These are phyloP conservation scores for Diaporthe sp. DNA, from an alignment of 2,329 filamentous ascomycete species.

Conservation along the genomic window DNA sequence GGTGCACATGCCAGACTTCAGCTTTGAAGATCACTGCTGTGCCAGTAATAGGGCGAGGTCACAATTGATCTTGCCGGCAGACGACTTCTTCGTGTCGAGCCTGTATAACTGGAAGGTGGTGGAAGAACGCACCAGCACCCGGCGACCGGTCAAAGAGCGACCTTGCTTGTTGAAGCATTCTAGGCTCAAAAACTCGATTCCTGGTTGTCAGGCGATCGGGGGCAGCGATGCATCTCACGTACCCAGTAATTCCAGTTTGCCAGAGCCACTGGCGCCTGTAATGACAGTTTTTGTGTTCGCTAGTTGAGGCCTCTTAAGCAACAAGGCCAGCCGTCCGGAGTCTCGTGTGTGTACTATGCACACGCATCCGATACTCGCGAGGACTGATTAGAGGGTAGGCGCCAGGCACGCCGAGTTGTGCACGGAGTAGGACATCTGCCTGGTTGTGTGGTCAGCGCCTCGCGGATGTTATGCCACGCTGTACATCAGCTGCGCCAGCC, in stretches of 20 bases:
- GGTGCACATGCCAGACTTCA: not conserved
- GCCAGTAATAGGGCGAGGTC: not conserved
- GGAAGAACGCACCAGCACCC: not conserved
- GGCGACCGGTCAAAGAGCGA: not conserved
- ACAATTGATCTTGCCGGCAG: not conserved
- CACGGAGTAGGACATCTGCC: not conserved
- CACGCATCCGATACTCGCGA: not conserved
- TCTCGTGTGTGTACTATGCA: not conserved
- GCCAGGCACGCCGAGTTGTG: slow-evolving; percentile 4
- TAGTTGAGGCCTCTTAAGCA: not conserved
- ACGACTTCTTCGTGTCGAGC: not conserved
- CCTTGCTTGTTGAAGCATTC: not conserved
- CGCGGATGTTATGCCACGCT: slow-evolving; percentile 1
- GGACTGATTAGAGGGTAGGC: not conserved
- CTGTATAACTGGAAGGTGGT: not conserved
- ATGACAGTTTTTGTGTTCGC: not conserved
- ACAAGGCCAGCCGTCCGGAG: not conserved
- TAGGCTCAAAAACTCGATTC: too few relatives aligned
- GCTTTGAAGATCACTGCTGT: not conserved
- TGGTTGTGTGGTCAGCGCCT: slow-evolving; percentile 8
- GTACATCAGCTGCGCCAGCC: slow-evolving; percentile 21
- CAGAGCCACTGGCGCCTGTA: not conserved
- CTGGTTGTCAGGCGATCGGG: not conserved
- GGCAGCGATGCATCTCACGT: not conserved
- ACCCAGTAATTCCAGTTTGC: not conserved